phyloP scores from a whole-genome alignment of 805 yeast species.

The Sungouiella blattae region DNA sequence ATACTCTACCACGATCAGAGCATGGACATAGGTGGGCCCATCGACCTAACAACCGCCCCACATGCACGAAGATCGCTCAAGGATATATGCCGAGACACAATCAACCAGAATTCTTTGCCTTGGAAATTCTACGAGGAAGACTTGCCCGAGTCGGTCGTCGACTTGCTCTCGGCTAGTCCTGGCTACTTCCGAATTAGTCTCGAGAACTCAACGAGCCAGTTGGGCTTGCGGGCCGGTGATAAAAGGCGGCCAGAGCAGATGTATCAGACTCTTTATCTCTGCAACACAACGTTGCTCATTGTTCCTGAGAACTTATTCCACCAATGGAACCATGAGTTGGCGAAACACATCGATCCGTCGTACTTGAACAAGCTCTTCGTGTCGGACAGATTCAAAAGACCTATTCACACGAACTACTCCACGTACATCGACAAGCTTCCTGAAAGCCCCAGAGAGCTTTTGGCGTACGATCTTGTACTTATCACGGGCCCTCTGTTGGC shows the following conservation, averaged over 20 bases:
- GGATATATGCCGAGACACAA: constrained; percentile 40
- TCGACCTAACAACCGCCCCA: too few relatives aligned
- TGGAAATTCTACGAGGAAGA: constrained; percentile 50
- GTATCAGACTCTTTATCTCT: constrained; percentile 34
- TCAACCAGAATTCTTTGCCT: constrained; percentile 49
- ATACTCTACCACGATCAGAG: constrained; percentile 15
- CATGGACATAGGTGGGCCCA: not conserved
- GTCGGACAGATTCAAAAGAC: constrained; percentile 28
- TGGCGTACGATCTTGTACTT: constrained; percentile 51
- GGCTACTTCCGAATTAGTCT: constrained; percentile 43
- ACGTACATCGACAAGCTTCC: constrained; percentile 20
- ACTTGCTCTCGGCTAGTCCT: constrained; percentile 32
- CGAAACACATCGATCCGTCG: constrained; percentile 46
- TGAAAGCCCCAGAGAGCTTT: constrained; percentile 26
- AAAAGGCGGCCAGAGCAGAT: constrained; percentile 9
- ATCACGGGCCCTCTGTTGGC: constrained; percentile 48
- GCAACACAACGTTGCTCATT: constrained; percentile 55
- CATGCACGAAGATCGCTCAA: constrained; percentile 22
- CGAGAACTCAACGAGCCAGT: constrained; percentile 14
- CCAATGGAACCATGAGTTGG: constrained; percentile 61
- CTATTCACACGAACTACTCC: constrained; percentile 10
- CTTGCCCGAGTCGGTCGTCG: constrained; percentile 43
- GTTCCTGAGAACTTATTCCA: constrained; percentile 65
- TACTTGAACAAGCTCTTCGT: constrained; percentile 34
- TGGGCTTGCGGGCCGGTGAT: constrained; percentile 12